phyloP scores from a whole-genome alignment of 805 yeast species.

The Ogataea methanolica region DNA sequence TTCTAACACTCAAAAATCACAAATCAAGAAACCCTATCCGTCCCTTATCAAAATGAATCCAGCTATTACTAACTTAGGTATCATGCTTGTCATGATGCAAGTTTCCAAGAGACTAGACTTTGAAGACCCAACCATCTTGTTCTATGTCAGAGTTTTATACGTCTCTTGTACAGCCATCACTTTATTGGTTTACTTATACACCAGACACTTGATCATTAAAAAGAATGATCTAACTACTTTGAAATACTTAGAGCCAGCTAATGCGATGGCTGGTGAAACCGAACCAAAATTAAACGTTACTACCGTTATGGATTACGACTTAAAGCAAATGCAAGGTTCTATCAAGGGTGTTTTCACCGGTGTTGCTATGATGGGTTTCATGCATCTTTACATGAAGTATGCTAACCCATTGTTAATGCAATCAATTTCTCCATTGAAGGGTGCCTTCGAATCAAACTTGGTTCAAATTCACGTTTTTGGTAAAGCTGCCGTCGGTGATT shows the following conservation, averaged over 20 bases:
- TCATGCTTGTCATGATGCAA: constrained; percentile 97
- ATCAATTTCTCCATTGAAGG: constrained; percentile 83
- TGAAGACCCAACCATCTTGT: constrained; percentile 71
- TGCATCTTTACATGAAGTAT: constrained; percentile 96
- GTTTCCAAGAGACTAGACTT: constrained; percentile 83
- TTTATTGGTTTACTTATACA: constrained; percentile 59
- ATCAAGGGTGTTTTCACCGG: constrained; percentile 84
- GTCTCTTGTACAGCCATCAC: constrained; percentile 61
- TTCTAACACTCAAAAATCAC: not conserved
- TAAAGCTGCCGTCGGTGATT: constrained; percentile 77
- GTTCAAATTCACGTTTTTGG: constrained; percentile 89
- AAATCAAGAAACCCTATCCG: too few species aligned
- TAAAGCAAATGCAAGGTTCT: constrained; percentile 74
- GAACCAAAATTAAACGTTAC: constrained; percentile 77
- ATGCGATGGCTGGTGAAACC: constrained; percentile 70
- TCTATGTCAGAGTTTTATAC: constrained; percentile 74
- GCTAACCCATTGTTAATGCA: constrained; percentile 97
- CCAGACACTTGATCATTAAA: constrained; percentile 54
- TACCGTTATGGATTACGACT: constrained; percentile 92
- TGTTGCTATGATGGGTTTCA: constrained; percentile 94
- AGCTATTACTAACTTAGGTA: constrained; percentile 74
- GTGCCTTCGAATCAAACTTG: constrained; percentile 83
- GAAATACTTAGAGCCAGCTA: constrained; percentile 85
- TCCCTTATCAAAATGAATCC: constrained; percentile 59
- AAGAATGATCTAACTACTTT: constrained; percentile 89